phyloP scores from a whole-genome alignment of 176 grass and related monocot species.

The Tillandsia fasciculata region DNA sequence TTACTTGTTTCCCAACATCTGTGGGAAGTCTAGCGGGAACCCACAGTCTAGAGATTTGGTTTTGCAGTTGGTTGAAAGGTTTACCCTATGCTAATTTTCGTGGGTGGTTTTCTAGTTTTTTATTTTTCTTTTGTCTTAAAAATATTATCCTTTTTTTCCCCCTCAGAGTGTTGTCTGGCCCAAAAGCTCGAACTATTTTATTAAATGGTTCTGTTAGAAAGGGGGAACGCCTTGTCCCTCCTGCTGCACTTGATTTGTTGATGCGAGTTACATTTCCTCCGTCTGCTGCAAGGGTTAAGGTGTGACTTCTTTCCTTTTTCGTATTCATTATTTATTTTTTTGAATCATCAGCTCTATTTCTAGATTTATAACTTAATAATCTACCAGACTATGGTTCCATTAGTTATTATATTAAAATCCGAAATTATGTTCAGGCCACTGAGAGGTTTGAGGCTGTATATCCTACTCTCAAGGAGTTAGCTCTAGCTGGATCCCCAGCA shows the following conservation, averaged over 20 bases:
- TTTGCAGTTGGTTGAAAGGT: constrained; percentile 93
- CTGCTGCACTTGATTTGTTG: constrained; percentile 64
- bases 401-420: not conserved
- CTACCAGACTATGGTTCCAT: not conserved
- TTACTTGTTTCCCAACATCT: constrained; percentile 70
- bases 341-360: not conserved
- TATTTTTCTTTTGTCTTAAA: not conserved
- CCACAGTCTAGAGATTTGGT: constrained; percentile 77
- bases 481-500: constrained; percentile 64
- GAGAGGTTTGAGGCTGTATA: constrained; percentile 88
- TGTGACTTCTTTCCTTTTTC: constrained; percentile 14
- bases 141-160: constrained; percentile 9
- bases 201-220: constrained; percentile 80
- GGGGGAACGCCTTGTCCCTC: constrained; percentile 74
- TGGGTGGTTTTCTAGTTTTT: not conserved
- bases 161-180: constrained; percentile 52
- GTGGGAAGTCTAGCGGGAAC: constrained; percentile 66
- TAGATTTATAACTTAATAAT: not conserved
- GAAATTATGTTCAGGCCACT: constrained; percentile 50
- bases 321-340: not conserved
- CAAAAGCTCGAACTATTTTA: constrained; percentile 72
- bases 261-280: constrained; percentile 60
- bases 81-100: constrained; percentile 3
- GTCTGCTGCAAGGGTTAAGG: constrained; percentile 58
- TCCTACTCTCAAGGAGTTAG: constrained; percentile 72